phyloP scores from a whole-genome alignment of 2,329 filamentous ascomycete genomes.

The Hymenoscyphus infarciens region DNA sequence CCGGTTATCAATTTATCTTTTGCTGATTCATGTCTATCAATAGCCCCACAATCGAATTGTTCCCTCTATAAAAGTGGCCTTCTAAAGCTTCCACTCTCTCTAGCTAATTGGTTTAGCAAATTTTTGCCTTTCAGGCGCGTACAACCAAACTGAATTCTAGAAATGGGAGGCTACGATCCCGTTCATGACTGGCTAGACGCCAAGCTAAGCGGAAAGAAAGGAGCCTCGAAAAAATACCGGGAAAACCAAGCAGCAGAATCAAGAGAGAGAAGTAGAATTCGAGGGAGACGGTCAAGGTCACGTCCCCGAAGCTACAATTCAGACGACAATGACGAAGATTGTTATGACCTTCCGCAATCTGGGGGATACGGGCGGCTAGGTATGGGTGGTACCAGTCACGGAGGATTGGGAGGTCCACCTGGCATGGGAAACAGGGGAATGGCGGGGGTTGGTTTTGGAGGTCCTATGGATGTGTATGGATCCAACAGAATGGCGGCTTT shows the following conservation, averaged over 20 bases:
- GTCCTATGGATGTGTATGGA: too few species aligned
- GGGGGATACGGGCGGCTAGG: not conserved
- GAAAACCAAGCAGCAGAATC: too few species aligned
- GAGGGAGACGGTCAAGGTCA: too few species aligned
- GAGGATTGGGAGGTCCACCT: not conserved
- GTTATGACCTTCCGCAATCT: not conserved
- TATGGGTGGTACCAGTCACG: not conserved
- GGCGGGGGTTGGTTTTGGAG: too few species aligned
- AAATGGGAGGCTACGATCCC: not conserved
- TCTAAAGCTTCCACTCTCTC: not conserved
- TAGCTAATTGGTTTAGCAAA: not conserved
- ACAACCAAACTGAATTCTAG: not conserved
- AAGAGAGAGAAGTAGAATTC: too few species aligned
- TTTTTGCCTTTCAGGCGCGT: not conserved
- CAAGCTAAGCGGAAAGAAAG: not conserved
- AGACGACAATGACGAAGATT: too few species aligned
- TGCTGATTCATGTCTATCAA: not conserved
- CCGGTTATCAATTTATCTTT: not conserved
- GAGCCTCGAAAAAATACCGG: not conserved
- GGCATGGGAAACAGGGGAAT: too few species aligned
- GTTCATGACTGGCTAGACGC: not conserved
- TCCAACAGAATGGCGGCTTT: too few species aligned
- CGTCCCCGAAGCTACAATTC: too few species aligned
- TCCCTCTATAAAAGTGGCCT: not conserved
- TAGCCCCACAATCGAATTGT: not conserved